Conservation (phyloP, 257 asterid genomes). For the Misopates orontium region DNA sequence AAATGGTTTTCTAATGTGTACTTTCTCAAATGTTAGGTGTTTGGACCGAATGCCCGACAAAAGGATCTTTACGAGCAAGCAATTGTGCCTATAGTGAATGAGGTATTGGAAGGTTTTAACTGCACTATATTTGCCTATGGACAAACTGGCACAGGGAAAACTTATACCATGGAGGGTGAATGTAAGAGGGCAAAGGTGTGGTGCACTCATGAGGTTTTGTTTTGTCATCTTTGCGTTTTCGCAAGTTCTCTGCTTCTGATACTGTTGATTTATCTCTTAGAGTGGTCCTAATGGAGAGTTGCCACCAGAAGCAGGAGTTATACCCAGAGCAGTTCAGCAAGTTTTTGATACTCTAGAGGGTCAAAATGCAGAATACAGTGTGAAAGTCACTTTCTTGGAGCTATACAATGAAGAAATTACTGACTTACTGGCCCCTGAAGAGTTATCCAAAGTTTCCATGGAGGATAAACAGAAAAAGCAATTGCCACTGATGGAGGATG, state of each 20-base stretch:
- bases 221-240: neutral
- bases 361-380: constrained; percentile 84
- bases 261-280: constrained; percentile 31
- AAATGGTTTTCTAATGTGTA: neutral
- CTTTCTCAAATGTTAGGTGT: constrained; percentile 49
- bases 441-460: constrained; percentile 49
- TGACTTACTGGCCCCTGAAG: constrained; percentile 82
- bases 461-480: constrained; percentile 87
- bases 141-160: constrained; percentile 92
- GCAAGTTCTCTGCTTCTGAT: neutral
- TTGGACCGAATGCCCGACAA: constrained; percentile 83
- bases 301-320: constrained; percentile 85
- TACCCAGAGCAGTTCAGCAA: constrained; percentile 81
- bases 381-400: constrained; percentile 86
- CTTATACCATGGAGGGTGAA: constrained; percentile 93
- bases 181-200: constrained; percentile 78
- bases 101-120: constrained; percentile 84
- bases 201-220: neutral
- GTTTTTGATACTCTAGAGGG: constrained; percentile 78
- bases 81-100: constrained; percentile 76
- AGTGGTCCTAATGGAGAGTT: constrained; percentile 75
- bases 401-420: constrained; percentile 89
- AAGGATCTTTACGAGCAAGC: constrained; percentile 81
- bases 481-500: constrained; percentile 89
- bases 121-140: constrained; percentile 92